Base-by-base conservation (phyloP, 2,329 filamentous ascomycete species). In the Calonectria crousiana region DNA sequence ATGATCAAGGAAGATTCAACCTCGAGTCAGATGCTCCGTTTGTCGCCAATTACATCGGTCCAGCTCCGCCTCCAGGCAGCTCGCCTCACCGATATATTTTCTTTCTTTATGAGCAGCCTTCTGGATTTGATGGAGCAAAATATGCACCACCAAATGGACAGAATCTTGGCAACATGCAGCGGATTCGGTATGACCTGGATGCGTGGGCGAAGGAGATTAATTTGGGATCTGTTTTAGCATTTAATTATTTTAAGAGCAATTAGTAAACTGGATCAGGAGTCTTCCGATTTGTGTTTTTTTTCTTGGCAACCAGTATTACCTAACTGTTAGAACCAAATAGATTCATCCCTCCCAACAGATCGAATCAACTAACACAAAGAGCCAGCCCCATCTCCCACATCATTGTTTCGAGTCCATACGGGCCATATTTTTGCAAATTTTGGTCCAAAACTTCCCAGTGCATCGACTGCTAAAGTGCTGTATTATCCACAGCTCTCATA, bases 1-100 rank as follows among this genome's bases (percentile, higher is more conserved):
- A 74, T 36, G 26, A 67, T 20, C 51, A 72, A 32, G 36, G 44
- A 20, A 65, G 53, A 13, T 60, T 60, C n/a, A 36, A 28, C n/a
- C 58, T 79, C 34, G 72, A 66, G 38, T 36, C 69, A 5, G 71
- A 62, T 9, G 72, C 72, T 1, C 78, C 81, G 0, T 83, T 83
- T 53, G 69, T 87, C 14, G 82, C 81, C 9, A 79, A 84, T 58
- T 90, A 87, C 75, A 84, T 88, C 64, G 85, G 83, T 0, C 88
- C 89, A 3, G 84, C 83, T 5, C 88, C 88, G n/a, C 88, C 88
- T 16, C 85, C 85, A 0, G 76, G 81, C 9, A 87, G 86, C 71
- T 76, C 82, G 10, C 86, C 88, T 13, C 88, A 90, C 79, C 86
- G 88, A 0, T 90, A 90, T 76, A 71, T 84, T 5, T 90, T 89